Evolutionary conservation across 1,284 basidiomycete genomes (phyloP).

Genomic region (Ceratobasidium sp.): DNA sequence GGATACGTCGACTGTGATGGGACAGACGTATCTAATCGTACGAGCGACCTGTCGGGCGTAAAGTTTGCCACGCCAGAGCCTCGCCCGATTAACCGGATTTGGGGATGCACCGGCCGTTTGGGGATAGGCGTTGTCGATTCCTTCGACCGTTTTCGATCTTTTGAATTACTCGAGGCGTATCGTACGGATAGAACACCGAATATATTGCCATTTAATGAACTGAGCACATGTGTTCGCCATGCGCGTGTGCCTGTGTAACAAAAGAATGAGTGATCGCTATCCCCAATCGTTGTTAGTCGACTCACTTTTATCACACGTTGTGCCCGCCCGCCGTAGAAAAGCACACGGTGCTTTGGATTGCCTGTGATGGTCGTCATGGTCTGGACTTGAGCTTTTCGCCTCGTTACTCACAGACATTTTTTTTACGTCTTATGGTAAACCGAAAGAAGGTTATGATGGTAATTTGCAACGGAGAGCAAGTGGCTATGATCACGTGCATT

Average conservation of each 20-base stretch:
- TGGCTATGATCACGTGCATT: constrained; percentile 33
- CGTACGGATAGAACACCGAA: not conserved
- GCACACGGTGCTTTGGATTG: not conserved
- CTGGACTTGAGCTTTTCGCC: not conserved
- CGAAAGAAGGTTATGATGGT: not conserved
- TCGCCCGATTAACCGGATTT: not conserved
- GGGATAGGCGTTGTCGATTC: not conserved
- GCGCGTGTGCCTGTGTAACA: not conserved
- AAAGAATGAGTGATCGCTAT: not conserved
- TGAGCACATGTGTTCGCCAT: not conserved
- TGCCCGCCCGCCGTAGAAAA: not conserved
- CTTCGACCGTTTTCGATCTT: not conserved
- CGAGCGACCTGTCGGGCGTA: not conserved
- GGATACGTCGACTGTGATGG: not conserved
- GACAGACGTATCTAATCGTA: constrained; percentile 8
- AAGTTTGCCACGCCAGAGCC: not conserved
- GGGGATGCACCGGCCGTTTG: not conserved
- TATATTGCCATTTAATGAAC: not conserved
- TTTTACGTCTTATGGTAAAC: not conserved
- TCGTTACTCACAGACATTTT: constrained; percentile 38
- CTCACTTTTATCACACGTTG: not conserved
- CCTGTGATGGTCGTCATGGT: constrained; percentile 9
- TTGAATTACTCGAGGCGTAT: not conserved
- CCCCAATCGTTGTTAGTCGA: not conserved
- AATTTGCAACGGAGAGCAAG: not conserved